These are phyloP conservation scores for Ricinus communis DNA, from an alignment of 345 rosid genomes.

Conservation along the genomic window DNA sequence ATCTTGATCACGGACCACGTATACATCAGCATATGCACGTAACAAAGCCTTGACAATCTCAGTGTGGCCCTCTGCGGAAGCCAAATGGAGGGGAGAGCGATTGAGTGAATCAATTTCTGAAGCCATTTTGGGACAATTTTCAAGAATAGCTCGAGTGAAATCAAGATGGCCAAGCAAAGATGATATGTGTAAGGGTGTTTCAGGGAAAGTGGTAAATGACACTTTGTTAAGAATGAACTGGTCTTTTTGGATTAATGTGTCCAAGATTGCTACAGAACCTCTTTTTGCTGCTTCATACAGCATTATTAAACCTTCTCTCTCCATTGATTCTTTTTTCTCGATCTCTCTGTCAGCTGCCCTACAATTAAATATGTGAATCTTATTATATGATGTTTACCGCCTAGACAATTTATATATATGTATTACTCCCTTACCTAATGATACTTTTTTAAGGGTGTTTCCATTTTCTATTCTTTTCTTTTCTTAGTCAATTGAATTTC, in stretches of 20 bases:
- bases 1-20: not conserved
- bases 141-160: conserved; percentile 8
- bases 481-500: too few species aligned
- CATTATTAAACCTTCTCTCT: not conserved
- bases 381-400: too few species aligned
- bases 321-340: not conserved
- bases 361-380: too few species aligned
- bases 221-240: not conserved
- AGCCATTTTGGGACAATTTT: conserved; percentile 1
- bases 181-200: conserved; percentile 15
- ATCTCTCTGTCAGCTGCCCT: too few species aligned
- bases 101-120: not conserved
- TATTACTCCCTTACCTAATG: too few species aligned
- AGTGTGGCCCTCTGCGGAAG: conserved; percentile 16
- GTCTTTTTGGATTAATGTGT: not conserved
- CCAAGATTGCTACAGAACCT: not conserved
- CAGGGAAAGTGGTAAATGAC: not conserved
- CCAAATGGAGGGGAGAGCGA: conserved; percentile 11
- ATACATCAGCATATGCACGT: not conserved
- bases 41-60: conserved; percentile 11
- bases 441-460: too few species aligned
- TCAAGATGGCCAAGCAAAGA: conserved; percentile 12
- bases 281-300: not conserved
- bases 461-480: too few species aligned
- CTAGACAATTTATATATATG: too few species aligned